Conservation (phyloP, 2,329 filamentous ascomycete genomes). For the Cladosporium austrohemisphaericum region DNA sequence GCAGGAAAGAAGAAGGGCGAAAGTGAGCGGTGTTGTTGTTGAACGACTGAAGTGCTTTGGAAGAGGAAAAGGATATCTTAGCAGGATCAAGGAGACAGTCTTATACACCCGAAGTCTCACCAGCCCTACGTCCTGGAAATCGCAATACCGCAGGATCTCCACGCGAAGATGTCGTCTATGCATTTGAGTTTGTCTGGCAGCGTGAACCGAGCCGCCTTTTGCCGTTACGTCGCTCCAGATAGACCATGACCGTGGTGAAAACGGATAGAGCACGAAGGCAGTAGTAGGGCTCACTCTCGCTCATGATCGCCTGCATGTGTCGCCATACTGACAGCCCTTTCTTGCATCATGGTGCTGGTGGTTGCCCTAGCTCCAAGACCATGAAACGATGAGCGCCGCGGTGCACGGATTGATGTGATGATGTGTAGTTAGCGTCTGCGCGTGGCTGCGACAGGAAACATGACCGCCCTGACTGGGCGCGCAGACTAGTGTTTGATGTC, state of each 20-base stretch:
- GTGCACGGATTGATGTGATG: not conserved
- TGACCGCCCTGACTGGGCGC: not conserved
- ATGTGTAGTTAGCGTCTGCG: conserved; percentile 1
- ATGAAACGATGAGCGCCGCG: conserved; percentile 1
- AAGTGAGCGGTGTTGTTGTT: not conserved
- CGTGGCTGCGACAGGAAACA: not conserved
- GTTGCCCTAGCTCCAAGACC: not conserved
- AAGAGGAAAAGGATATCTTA: not conserved
- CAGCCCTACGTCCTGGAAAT: not conserved
- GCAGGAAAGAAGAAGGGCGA: not conserved
- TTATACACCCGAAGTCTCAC: not conserved
- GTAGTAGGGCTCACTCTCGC: not conserved
- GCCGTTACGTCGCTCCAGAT: not conserved
- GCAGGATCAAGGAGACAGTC: not conserved
- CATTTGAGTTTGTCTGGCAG: not conserved
- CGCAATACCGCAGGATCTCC: not conserved
- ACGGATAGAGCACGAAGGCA: conserved; percentile 3
- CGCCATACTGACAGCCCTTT: not conserved
- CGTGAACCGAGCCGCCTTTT: not conserved
- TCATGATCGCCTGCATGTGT: not conserved
- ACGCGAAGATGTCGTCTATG: not conserved
- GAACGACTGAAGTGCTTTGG: not conserved
- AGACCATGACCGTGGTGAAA: conserved; percentile 1
- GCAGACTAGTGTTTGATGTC: conserved; percentile 3
- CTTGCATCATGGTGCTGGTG: not conserved